A percentile compares a stretch with the other conserved stretches of the same genome.
Evolutionary conservation across 1,284 basidiomycete species (phyloP).

Genomic region (Hemileia vastatrix): DNA sequence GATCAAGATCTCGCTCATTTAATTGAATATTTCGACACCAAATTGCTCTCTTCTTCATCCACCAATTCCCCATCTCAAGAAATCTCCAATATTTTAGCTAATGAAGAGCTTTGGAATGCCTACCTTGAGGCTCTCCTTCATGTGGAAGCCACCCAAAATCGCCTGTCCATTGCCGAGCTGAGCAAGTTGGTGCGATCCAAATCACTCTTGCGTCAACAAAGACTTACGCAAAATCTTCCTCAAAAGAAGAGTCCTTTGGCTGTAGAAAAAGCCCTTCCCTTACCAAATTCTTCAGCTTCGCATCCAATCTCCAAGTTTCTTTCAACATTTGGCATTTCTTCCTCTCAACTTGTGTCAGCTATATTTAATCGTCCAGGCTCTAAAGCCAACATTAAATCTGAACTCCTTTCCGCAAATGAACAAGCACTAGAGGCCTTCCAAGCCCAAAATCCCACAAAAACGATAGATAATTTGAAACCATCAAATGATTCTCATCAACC

Average conservation of each 20-base stretch:
- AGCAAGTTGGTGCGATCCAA: neutral
- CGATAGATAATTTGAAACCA: neutral
- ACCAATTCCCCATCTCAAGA: neutral
- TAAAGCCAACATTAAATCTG: conserved; percentile 10
- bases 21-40: too few species aligned
- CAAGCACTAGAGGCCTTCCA: conserved; percentile 13
- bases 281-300: neutral
- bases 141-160: neutral
- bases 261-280: neutral
- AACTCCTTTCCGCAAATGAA: conserved; percentile 15
- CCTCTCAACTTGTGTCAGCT: neutral
- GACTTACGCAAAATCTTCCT: neutral
- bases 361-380: conserved; percentile 14
- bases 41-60: too few species aligned
- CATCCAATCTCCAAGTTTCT: neutral
- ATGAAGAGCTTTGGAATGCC: neutral
- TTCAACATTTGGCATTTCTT: conserved; percentile 1
- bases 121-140: conserved; percentile 14
- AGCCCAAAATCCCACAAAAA: conserved; percentile 2
- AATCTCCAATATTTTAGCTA: neutral
- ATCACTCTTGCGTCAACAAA: conserved; percentile 1
- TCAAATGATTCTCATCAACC: neutral
- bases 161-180: conserved; percentile 1
- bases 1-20: too few species aligned
- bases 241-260: neutral